Evolutionary conservation across 169 alveolate species (phyloP).

Genomic region (Cryptosporidium sp.): DNA sequence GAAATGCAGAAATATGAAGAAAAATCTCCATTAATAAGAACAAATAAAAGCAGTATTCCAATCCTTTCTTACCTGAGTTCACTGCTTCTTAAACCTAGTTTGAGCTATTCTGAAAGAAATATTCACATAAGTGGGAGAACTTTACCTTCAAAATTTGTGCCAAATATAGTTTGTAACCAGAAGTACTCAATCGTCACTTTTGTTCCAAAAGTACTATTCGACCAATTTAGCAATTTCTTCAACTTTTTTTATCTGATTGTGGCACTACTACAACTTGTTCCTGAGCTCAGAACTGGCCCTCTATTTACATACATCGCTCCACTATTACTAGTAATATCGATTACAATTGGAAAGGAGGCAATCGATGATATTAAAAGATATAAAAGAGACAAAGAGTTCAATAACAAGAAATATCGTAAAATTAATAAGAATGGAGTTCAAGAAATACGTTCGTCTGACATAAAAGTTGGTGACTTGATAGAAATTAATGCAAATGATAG

Average conservation of each 20-base stretch:
- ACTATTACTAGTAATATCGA: conserved; percentile 89
- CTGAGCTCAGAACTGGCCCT: conserved; percentile 93
- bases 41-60: background rate
- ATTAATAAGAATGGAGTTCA: conserved; percentile 80
- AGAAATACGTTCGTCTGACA: conserved; percentile 85
- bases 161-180: conserved; percentile 88
- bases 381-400: conserved; percentile 84
- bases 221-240: conserved; percentile 92
- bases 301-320: conserved; percentile 96
- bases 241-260: conserved; percentile 94
- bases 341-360: conserved; percentile 94
- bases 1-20: conserved; percentile 54
- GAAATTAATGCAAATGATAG: conserved; percentile 92
- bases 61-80: background rate
- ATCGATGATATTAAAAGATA: conserved; percentile 92
- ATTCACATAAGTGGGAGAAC: conserved; percentile 45
- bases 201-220: conserved; percentile 91
- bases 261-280: conserved; percentile 92
- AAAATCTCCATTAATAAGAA: conserved; percentile 35
- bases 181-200: conserved; percentile 91
- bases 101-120: conserved; percentile 29
- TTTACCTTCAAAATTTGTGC: conserved; percentile 65
- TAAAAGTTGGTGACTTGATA: conserved; percentile 93
- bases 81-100: background rate
- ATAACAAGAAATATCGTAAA: conserved; percentile 83